phyloP scores from a whole-genome alignment of 2,329 filamentous ascomycete species.

The Leptosphaerulina australis region DNA sequence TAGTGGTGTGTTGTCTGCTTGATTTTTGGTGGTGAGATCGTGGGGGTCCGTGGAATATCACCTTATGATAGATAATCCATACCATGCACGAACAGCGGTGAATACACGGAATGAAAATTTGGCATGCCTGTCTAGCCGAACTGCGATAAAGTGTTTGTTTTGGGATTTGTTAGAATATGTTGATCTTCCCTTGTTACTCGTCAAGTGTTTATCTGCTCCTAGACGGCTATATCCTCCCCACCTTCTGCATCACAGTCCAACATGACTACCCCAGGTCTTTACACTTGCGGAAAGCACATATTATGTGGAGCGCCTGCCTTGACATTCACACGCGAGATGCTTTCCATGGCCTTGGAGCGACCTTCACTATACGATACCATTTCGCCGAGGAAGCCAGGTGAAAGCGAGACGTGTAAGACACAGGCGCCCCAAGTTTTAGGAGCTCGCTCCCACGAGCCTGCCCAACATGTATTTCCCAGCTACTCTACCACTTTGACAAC shows the following conservation, averaged over 20 bases:
- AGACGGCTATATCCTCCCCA: too few relatives aligned
- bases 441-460: background rate
- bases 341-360: background rate
- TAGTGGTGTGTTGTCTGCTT: background rate
- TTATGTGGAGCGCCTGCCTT: background rate
- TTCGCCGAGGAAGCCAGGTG: slow-evolving; percentile 1
- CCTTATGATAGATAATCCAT: slow-evolving; percentile 4
- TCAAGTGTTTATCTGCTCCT: too few relatives aligned
- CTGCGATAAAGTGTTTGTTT: background rate
- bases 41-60: slow-evolving; percentile 15
- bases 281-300: background rate
- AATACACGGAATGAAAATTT: background rate
- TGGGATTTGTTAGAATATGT: background rate
- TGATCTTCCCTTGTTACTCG: background rate
- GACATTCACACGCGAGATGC: background rate
- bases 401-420: slow-evolving; percentile 1
- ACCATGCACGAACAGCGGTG: background rate
- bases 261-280: background rate
- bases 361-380: background rate
- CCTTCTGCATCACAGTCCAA: background rate
- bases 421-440: background rate
- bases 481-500: background rate
- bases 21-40: slow-evolving; percentile 15
- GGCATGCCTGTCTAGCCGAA: background rate
- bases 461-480: background rate